Evolutionary conservation across 805 yeast genomes (phyloP), one percentile per base, ranked within the genome.

Genomic region (Naumovozyma baii): DNA sequence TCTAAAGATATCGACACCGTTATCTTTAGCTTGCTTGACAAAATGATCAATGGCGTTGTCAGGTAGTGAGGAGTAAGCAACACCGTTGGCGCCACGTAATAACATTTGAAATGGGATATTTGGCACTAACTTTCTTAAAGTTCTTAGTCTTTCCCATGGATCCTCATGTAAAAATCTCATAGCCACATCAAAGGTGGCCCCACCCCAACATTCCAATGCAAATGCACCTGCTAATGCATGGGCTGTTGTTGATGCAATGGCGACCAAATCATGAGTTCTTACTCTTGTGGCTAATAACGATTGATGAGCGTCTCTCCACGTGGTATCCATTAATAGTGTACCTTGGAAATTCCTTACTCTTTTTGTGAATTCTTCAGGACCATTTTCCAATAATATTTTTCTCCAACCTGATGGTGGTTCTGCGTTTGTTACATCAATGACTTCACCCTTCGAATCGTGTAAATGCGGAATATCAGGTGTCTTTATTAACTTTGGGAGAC

Each of bases 261-360:
- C 84, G 38, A 81, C 68, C 57, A 90, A 69, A 64, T 90, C 98
- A 51, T 83, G 74, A 18, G 97, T 90, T 66, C 98, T 79, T 31
- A 90, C 92, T 67, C 97, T 82, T 31, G 97, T 90, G 9, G 98
- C 98, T 55, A 90, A 72, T 52, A 90, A 69, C n/a, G 96, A 87
- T 72, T 90, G 98, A 66, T 90, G 97, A 25, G 97, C 97, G 64
- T 90, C 98, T 77, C 98, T 84, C 98, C 98, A 90, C 5, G 98
- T 90, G 41, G 98, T 90, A 64, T 90, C 98, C 83, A 92, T 90
- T 54, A 90, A 68, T 62, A 90, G 69, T 46, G 94, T 79, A 54
- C 97, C 97, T 38, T 83, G 68, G 66, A 78, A 78, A 14, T 67
- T 63, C 62, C 96, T 78, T 41, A 90, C 94, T 52, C 83, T 79